Evolutionary conservation across 345 rosid species (phyloP), one percentile per base, ranked within the genome.

Genomic region (Anacardium occidentale): DNA sequence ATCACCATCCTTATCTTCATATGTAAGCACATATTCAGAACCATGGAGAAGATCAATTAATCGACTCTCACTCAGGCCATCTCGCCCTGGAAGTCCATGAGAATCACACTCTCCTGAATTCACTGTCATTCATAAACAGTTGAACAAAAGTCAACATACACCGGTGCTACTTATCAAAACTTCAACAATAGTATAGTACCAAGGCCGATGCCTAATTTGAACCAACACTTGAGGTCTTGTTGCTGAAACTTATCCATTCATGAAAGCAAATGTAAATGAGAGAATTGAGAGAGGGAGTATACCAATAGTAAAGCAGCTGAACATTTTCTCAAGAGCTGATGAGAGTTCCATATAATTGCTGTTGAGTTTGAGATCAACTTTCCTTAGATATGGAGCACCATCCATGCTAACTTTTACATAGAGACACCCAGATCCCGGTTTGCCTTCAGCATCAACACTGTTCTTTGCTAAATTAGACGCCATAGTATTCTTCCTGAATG

Each of bases 331-430:
- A 62, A 87, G 81, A 24, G 88, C 82, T 17, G 72, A 66, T 14
- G 85, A 85, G 59, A 87, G 80, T 59, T 80, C 71, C 65, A 66
- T 64, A 24, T 87, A 87, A 78, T 76, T 80, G 60, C 70, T 37
- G 64, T 75, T 81, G 70, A 71, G 71, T 75, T 69, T 78, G 53
- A 87, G 84, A 77, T 87, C 86, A 52, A 87, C 84, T 80, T 87
- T 87, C 77, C 91, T 82, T 55, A 87, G 82, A 37, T 85, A 85
- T 24, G 86, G 86, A 68, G 81, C 88, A 37, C 89, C 89, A 77
- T 87, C 89, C 91, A 87, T 82, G 77, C 88, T 85, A 60, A 87
- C 91, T 77, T 87, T 87, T 37, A 87, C 85, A 67, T 82, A 85
- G 69, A 82, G 79, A 57, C 88, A 85, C 63, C 80, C 76, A 21